These are phyloP conservation scores for Thamnidium elegans DNA, from an alignment of 192 early-diverging fungal species.

Conservation along the genomic window DNA sequence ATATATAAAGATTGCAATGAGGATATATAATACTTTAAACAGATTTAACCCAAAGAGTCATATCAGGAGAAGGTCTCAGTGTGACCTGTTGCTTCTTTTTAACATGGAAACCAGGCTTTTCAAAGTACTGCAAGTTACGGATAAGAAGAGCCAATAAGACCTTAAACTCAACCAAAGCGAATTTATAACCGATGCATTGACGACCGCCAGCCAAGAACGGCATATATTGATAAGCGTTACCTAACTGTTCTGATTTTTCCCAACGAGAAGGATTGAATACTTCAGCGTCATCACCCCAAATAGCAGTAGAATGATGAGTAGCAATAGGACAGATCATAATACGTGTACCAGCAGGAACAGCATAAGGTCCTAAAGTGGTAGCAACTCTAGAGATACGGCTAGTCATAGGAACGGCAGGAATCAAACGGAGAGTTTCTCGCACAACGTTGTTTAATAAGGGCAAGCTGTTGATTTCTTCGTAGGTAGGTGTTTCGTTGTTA, in stretches of 20 bases:
- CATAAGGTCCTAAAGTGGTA: slow-evolving; percentile 37
- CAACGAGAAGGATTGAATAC: slow-evolving; percentile 56
- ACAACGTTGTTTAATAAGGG: slow-evolving; percentile 49
- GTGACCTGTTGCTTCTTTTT: slow-evolving; percentile 45
- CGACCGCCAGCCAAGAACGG: slow-evolving; percentile 53
- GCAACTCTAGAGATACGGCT: slow-evolving; percentile 40
- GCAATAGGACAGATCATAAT: slow-evolving; percentile 41
- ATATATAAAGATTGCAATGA: no score
- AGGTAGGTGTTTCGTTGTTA: slow-evolving; percentile 33
- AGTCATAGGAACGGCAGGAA: slow-evolving; percentile 53
- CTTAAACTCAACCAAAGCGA: slow-evolving; percentile 58
- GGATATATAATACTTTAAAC: background rate
- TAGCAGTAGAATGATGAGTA: slow-evolving; percentile 37
- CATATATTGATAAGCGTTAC: slow-evolving; percentile 38
- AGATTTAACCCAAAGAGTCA: slow-evolving; percentile 30
- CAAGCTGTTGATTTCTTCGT: slow-evolving; percentile 47
- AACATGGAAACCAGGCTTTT: slow-evolving; percentile 42
- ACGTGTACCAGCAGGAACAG: slow-evolving; percentile 45
- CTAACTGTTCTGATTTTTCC: slow-evolving; percentile 31
- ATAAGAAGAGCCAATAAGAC: slow-evolving; percentile 48
- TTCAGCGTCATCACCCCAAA: slow-evolving; percentile 50
- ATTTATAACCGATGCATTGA: slow-evolving; percentile 56
- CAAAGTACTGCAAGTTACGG: slow-evolving; percentile 36
- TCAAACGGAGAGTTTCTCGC: slow-evolving; percentile 49
- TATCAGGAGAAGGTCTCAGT: slow-evolving; percentile 43